Conservation (phyloP, 2,329 filamentous ascomycete species). For the Shiraia sp. region DNA sequence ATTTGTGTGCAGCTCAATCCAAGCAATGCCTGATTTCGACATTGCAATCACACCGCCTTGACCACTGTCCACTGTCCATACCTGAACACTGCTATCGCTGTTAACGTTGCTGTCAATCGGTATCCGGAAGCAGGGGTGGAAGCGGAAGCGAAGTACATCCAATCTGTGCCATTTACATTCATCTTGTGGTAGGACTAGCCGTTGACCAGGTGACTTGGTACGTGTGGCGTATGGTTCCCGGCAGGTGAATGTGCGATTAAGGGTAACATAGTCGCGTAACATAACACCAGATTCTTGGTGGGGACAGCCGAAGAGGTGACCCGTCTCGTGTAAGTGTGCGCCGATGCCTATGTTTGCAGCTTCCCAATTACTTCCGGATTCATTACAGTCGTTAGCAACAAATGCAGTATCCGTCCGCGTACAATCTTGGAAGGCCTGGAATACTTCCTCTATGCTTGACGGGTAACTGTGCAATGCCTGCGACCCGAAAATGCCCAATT, state of each 20-base stretch:
- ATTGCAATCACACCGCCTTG: conserved; percentile 79
- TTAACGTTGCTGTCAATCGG: conserved; percentile 69
- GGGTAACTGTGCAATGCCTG: conserved; percentile 92
- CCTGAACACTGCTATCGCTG: conserved; percentile 77
- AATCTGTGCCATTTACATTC: conserved; percentile 92
- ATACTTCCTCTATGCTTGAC: conserved; percentile 83
- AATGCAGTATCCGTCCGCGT: conserved; percentile 80
- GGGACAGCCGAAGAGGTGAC: conserved; percentile 86
- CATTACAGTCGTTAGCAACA: conserved; percentile 83
- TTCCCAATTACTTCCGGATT: conserved; percentile 91
- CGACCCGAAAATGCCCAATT: conserved; percentile 88
- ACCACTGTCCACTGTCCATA: conserved; percentile 80
- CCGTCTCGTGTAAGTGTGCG: conserved; percentile 87
- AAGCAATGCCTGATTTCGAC: conserved; percentile 80
- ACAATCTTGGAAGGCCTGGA: conserved; percentile 86
- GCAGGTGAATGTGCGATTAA: conserved; percentile 81
- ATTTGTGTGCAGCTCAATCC: conserved; percentile 79
- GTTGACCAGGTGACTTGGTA: conserved; percentile 78
- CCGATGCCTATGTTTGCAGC: conserved; percentile 93
- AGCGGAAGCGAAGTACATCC: conserved; percentile 84
- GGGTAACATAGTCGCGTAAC: conserved; percentile 80
- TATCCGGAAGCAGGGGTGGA: conserved; percentile 86
- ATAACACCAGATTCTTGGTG: conserved; percentile 92
- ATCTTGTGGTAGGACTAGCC: conserved; percentile 72
- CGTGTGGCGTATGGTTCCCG: conserved; percentile 85